phyloP scores from a whole-genome alignment of 73 alveolate genomes.

The Paramecium primaurelia region DNA sequence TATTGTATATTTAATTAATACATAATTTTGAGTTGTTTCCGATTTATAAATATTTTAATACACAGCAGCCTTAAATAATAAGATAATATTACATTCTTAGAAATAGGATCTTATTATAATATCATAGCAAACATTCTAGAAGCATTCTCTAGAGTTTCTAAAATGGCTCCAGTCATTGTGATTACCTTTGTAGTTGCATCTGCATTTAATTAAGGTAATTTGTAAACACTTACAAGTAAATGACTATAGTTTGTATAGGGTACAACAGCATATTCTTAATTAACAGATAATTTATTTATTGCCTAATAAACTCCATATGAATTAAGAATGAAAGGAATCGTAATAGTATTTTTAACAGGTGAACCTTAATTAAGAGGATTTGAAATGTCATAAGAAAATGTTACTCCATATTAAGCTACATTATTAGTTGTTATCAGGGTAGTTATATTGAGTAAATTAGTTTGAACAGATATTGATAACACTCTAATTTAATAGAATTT shows the following conservation, averaged over 20 bases:
- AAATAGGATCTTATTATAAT: background rate
- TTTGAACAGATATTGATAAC: background rate
- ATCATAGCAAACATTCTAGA: background rate
- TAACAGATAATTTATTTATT: background rate
- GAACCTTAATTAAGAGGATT: background rate
- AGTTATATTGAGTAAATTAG: background rate
- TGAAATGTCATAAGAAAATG: background rate
- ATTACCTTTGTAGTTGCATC: background rate
- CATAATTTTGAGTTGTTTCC: background rate
- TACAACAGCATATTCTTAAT: background rate
- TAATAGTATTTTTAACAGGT: background rate
- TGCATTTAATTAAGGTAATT: background rate
- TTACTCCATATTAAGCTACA: background rate
- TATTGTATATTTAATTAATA: background rate
- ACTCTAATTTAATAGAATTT: background rate
- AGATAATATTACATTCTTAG: background rate
- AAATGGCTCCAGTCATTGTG: background rate
- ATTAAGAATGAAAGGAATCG: background rate
- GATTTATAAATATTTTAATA: background rate
- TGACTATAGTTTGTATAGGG: background rate
- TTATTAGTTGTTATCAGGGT: background rate
- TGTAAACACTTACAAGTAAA: background rate
- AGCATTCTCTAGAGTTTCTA: background rate
- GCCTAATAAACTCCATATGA: background rate
- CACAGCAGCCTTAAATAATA: background rate